Percentiles rank a stretch among this genome's conserved stretches.
These are phyloP conservation scores for Clonostachys chloroleuca DNA, from an alignment of 2,329 filamentous ascomycete genomes.

Conservation along the genomic window DNA sequence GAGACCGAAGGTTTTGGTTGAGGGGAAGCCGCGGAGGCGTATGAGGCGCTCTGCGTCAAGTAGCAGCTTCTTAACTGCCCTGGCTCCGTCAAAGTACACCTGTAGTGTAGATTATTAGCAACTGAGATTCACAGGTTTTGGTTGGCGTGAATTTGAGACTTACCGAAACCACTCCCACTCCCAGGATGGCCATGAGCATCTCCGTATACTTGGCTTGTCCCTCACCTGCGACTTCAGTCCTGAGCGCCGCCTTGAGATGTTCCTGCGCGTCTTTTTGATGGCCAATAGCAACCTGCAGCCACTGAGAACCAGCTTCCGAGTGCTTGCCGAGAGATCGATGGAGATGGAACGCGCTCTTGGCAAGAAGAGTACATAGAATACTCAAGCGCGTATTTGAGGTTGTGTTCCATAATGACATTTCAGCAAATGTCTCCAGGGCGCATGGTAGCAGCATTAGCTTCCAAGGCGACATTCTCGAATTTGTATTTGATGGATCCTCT, in stretches of 20 bases:
- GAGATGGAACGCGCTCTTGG: conserved; percentile 36
- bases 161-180: conserved; percentile 12
- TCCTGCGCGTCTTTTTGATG: conserved; percentile 22
- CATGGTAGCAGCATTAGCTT: conserved; percentile 34
- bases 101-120: background rate
- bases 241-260: conserved; percentile 23
- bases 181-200: conserved; percentile 35
- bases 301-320: conserved; percentile 10
- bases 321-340: conserved; percentile 6
- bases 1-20: conserved; percentile 30
- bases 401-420: conserved; percentile 30
- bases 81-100: conserved; percentile 1
- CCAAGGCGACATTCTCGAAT: conserved; percentile 34
- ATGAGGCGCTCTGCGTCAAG: conserved; percentile 38
- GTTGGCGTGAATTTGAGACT: background rate
- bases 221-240: conserved; percentile 19
- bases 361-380: conserved; percentile 30
- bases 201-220: conserved; percentile 35
- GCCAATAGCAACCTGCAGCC: conserved; percentile 16
- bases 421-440: conserved; percentile 32
- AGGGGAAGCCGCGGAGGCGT: conserved; percentile 26
- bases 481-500: conserved; percentile 17
- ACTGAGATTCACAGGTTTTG: too few species aligned
- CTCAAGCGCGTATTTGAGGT: conserved; percentile 28
- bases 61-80: conserved; percentile 9